Evolutionary conservation across 176 grass and related monocot genomes (phyloP).

Genomic region (Stipa capillata): DNA sequence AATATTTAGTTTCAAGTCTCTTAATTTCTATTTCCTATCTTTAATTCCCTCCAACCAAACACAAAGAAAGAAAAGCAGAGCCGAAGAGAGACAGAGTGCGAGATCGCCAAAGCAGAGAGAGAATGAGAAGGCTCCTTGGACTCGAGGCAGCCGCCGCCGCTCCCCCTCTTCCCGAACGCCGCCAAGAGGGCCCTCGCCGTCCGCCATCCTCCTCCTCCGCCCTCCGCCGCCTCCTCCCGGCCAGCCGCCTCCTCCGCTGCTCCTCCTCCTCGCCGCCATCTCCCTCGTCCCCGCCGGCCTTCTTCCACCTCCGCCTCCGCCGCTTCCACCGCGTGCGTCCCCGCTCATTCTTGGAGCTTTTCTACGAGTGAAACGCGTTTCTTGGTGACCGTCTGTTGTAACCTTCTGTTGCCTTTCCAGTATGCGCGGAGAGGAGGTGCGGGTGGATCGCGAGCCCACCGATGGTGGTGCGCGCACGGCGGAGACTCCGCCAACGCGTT

Average conservation of each 20-base stretch:
- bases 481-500: constrained; percentile 67
- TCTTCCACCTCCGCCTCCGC: constrained; percentile 89
- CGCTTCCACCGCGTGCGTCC: constrained; percentile 53
- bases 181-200: constrained; percentile 28
- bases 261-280: constrained; percentile 60
- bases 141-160: constrained; percentile 26
- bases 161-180: constrained; percentile 52
- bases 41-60: too few relatives aligned
- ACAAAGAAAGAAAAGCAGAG: neutral
- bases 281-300: constrained; percentile 51
- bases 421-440: constrained; percentile 65
- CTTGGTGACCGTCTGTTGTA: neutral
- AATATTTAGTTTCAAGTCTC: too few relatives aligned
- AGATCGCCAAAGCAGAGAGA: neutral
- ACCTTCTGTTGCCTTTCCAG: constrained; percentile 16
- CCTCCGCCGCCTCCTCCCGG: constrained; percentile 34
- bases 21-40: too few relatives aligned
- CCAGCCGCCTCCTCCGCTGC: constrained; percentile 45
- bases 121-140: constrained; percentile 36
- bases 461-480: constrained; percentile 76
- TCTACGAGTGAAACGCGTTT: neutral
- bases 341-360: neutral
- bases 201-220: neutral
- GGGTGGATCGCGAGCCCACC: constrained; percentile 67
- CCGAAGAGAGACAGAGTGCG: neutral